These are phyloP conservation scores for Tephrocybe sp. DNA, from an alignment of 768 basidiomycete genomes.

Conservation along the genomic window DNA sequence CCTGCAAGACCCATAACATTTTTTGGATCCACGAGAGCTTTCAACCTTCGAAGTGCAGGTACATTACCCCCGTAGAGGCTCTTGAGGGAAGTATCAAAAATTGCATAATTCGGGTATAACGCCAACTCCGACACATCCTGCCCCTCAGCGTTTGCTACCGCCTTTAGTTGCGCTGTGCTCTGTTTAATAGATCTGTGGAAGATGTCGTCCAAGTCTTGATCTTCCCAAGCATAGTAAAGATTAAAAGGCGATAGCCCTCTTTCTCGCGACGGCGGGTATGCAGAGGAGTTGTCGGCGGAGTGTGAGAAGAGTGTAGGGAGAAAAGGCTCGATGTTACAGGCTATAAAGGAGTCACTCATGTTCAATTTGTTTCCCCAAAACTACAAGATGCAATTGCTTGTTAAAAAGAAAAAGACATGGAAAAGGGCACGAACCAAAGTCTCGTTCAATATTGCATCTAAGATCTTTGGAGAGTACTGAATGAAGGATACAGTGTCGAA, in stretches of 20 bases:
- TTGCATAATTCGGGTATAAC: slow-evolving; percentile 62
- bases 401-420: background rate
- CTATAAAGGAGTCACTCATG: slow-evolving; percentile 27
- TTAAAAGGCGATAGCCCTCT: slow-evolving; percentile 42
- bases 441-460: background rate
- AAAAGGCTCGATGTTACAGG: slow-evolving; percentile 54
- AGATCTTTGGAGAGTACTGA: background rate
- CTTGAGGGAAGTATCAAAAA: slow-evolving; percentile 48
- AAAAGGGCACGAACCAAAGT: background rate
- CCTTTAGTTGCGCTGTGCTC: slow-evolving; percentile 36
- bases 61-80: slow-evolving; percentile 53
- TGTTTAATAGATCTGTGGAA: slow-evolving; percentile 39
- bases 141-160: slow-evolving; percentile 37
- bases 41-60: slow-evolving; percentile 36
- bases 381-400: background rate
- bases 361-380: background rate
- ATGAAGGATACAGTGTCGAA: background rate
- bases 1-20: slow-evolving; percentile 66
- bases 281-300: slow-evolving; percentile 45
- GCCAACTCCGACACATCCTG: slow-evolving; percentile 33
- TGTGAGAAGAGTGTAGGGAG: slow-evolving; percentile 39
- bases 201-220: slow-evolving; percentile 32
- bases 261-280: background rate
- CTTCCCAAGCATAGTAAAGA: slow-evolving; percentile 44
- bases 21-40: slow-evolving; percentile 48